A percentile compares a stretch with the other conserved stretches of the same genome.
Conservation (phyloP, 2,329 filamentous ascomycete genomes). For the Talaromyces sp. region DNA sequence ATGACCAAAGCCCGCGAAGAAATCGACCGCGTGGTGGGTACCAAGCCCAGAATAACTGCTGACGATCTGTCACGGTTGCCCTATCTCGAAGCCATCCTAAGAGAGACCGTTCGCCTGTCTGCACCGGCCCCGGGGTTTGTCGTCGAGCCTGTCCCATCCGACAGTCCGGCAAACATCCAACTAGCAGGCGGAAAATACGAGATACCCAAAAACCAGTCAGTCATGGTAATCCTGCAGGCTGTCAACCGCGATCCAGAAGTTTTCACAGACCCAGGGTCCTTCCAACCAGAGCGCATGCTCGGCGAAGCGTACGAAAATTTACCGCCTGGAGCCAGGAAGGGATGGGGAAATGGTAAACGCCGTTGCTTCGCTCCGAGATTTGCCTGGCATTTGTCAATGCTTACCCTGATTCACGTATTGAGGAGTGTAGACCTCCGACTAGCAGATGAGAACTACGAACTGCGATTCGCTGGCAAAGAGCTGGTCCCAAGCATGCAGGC, state of each 20-base stretch:
- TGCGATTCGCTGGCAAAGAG: background rate
- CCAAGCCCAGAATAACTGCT: conserved; percentile 37
- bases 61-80: conserved; percentile 57
- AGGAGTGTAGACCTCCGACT: conserved; percentile 65
- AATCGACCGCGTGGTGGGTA: conserved; percentile 60
- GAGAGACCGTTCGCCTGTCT: conserved; percentile 60
- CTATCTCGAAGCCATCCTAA: conserved; percentile 61
- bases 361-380: conserved; percentile 68
- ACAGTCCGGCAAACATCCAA: conserved; percentile 35
- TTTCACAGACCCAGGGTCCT: conserved; percentile 59
- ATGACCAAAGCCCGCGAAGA: conserved; percentile 61
- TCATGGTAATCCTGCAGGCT: conserved; percentile 50
- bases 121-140: conserved; percentile 56
- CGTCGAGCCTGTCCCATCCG: conserved; percentile 48
- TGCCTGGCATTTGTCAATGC: conserved; percentile 66
- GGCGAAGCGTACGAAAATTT: conserved; percentile 63
- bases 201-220: conserved; percentile 48
- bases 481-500: background rate
- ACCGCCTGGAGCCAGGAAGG: conserved; percentile 60
- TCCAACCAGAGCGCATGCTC: conserved; percentile 67
- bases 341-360: conserved; percentile 68
- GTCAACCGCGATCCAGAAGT: conserved; percentile 60
- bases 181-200: conserved; percentile 58
- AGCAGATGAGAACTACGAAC: conserved; percentile 48
- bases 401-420: conserved; percentile 58